Base-by-base conservation (phyloP, 495 filamentous ascomycete species). In the Penicillium antarcticum region DNA sequence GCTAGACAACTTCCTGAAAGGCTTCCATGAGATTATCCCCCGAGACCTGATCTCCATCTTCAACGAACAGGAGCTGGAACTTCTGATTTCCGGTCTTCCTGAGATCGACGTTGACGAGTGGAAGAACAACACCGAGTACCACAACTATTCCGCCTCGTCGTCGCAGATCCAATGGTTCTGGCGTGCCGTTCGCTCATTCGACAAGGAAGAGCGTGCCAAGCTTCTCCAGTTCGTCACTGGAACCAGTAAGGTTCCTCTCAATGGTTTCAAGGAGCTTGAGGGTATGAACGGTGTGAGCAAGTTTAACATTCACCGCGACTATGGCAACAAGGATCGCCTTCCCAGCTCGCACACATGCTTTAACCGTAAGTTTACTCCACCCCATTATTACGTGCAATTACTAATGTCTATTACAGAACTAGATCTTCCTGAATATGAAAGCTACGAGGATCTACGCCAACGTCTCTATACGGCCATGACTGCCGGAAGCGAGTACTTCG, bases 151-250 rank as follows among this genome's bases (percentile, higher is more conserved):
- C 13, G 87, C 89, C 23, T 89, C 91, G 0, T 95, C 94, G 2
- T 86, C 92, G 19, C 94, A 99, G 63, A 97, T 99, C 58, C 94
- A 99, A 69, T 97, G 94, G 95, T 97, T 99, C 84, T 99, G 94
- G 94, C 87, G 94, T 60, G 94, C 95, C 3, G 87, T 99, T 36
- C 87, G 95, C 57, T 96, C 92, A 5, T 99, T 96, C 61, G 94
- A 99, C 76, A 97, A 97, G 74, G 94, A 99, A 76, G 94, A 97
- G 71, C 89, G 89, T 48, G 94, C 94, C 53, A 97, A 97, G 67
- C 81, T 99, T 35, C 81, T 99, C 5, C 94, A 99, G 65, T 99
- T 99, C 69, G 94, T 97, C 53, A 99, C 94, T 0, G 94, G 94
- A 59, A 99, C 94, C 11, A 94, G 89, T 72, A 99, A 99, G 75